phyloP scores from a whole-genome alignment of 345 rosid genomes.

The Pistacia atlantica region DNA sequence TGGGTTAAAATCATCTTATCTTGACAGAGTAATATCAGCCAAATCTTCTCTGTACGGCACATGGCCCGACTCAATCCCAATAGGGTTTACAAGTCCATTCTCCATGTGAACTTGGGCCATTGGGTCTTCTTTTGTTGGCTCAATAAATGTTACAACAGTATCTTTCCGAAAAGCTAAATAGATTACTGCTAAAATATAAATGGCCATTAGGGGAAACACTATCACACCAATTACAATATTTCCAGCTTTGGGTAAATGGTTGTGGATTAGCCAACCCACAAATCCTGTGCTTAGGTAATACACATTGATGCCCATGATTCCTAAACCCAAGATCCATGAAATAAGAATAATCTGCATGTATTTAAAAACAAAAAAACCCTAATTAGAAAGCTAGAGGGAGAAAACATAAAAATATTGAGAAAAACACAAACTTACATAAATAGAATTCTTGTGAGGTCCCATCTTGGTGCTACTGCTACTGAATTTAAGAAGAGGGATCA shows the following conservation, averaged over 20 bases:
- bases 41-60: constrained; percentile 53
- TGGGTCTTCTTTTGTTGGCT: constrained; percentile 32
- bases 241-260: constrained; percentile 37
- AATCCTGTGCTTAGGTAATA: constrained; percentile 60
- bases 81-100: constrained; percentile 16
- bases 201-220: constrained; percentile 58
- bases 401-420: too few species aligned
- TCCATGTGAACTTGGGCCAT: constrained; percentile 25
- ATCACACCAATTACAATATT: constrained; percentile 49
- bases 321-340: constrained; percentile 60
- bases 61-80: background rate
- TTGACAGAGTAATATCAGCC: constrained; percentile 40
- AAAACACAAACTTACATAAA: constrained; percentile 32
- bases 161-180: constrained; percentile 57
- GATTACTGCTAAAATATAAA: constrained; percentile 45
- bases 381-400: too few species aligned
- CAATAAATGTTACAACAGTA: constrained; percentile 34
- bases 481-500: constrained; percentile 72
- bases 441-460: constrained; percentile 75
- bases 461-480: constrained; percentile 65
- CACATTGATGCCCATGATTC: constrained; percentile 59
- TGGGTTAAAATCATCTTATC: constrained; percentile 15
- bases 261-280: constrained; percentile 55
- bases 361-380: background rate
- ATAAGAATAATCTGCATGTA: constrained; percentile 46